phyloP scores from a whole-genome alignment of 148 eudicot genomes.

The Cornus florida region DNA sequence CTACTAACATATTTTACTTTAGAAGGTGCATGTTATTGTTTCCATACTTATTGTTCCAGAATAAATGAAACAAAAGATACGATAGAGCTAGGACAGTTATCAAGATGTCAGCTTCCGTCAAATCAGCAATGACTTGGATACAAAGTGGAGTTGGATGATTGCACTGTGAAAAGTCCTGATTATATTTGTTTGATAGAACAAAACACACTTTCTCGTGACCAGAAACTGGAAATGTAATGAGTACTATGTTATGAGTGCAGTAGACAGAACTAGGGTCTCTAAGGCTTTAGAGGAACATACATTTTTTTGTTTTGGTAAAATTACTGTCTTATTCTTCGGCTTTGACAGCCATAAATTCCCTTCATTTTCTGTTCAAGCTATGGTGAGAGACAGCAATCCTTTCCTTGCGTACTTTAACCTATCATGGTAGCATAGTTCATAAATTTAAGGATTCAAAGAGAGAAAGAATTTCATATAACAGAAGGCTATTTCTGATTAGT shows the following conservation, averaged over 20 bases:
- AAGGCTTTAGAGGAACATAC: not conserved
- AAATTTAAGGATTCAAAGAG: not conserved
- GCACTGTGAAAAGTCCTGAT: not conserved
- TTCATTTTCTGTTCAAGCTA: not conserved
- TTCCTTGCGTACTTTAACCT: not conserved
- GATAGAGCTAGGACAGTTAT: too few species aligned
- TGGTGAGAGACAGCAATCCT: not conserved
- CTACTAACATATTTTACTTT: not conserved
- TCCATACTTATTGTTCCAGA: not conserved
- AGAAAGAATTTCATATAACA: not conserved
- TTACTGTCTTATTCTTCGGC: not conserved
- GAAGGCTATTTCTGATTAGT: not conserved
- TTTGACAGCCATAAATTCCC: not conserved
- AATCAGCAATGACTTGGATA: not conserved
- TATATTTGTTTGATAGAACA: not conserved
- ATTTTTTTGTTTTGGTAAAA: not conserved
- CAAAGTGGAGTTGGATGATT: not conserved
- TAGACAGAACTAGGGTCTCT: not conserved
- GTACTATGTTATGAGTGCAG: not conserved
- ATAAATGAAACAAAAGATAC: not conserved
- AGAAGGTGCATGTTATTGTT: not conserved
- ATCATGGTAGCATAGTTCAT: not conserved
- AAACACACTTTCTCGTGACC: not conserved
- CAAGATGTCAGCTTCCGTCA: not conserved
- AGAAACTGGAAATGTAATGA: not conserved